These are phyloP conservation scores for Populus hybrid DNA, from an alignment of 441 rosid genomes.

Conservation along the genomic window DNA sequence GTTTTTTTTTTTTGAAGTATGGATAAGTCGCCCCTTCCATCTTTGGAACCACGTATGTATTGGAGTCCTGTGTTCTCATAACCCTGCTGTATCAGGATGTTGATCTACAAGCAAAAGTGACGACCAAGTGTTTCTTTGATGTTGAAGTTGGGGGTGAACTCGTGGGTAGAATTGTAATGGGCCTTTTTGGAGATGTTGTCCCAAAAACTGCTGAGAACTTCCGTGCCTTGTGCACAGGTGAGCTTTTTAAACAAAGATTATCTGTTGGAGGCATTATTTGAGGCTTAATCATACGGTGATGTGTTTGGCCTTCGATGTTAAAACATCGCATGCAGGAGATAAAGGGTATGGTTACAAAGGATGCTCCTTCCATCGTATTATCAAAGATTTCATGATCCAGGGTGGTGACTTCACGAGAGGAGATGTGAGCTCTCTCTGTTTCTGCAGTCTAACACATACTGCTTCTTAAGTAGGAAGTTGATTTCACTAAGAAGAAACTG, in stretches of 20 bases:
- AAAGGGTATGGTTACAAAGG: slow-evolving; percentile 91
- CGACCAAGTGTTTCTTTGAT: slow-evolving; percentile 80
- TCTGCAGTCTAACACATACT: not conserved
- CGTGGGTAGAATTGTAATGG: slow-evolving; percentile 84
- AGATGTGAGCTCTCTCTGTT: slow-evolving; percentile 56
- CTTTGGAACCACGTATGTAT: slow-evolving; percentile 1
- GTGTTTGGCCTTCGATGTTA: slow-evolving; percentile 4
- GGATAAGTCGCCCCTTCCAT: not conserved
- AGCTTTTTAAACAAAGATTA: slow-evolving; percentile 20
- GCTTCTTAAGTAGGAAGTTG: not conserved
- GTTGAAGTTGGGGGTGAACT: slow-evolving; percentile 79
- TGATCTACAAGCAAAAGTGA: slow-evolving; percentile 80
- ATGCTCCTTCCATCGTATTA: slow-evolving; percentile 81
- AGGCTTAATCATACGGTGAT: not conserved
- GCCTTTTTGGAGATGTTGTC: slow-evolving; percentile 87
- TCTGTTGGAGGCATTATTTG: not conserved
- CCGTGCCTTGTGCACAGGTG: slow-evolving; percentile 89
- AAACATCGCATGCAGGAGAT: slow-evolving; percentile 57
- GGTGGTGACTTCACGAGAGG: slow-evolving; percentile 96
- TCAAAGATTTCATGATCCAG: slow-evolving; percentile 96
- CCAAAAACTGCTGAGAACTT: slow-evolving; percentile 94
- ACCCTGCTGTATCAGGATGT: slow-evolving; percentile 43
- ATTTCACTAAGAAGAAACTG: not conserved
- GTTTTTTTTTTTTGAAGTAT: no score
- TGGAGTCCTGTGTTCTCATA: slow-evolving; percentile 2